Evolutionary conservation across 1,284 basidiomycete species (phyloP).

Genomic region (Schizopora paradoxa): DNA sequence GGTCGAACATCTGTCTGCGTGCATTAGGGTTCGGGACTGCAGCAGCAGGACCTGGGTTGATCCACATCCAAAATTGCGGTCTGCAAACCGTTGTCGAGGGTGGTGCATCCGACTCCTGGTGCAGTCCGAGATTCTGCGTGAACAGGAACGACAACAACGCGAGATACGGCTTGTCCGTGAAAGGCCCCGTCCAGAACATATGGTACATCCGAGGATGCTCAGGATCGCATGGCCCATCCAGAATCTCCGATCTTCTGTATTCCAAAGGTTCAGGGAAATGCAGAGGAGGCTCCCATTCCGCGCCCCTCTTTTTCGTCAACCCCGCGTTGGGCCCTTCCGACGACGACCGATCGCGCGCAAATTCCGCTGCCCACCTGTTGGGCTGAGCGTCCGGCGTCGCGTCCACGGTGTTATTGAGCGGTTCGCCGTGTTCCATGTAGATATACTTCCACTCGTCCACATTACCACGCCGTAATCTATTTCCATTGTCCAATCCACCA

Average conservation of each 20-base stretch:
- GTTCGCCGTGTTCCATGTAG: constrained; percentile 49
- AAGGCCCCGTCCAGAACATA: constrained; percentile 83
- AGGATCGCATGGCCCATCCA: constrained; percentile 57
- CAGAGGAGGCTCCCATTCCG: constrained; percentile 43
- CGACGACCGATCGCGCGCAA: constrained; percentile 1
- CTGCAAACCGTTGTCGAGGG: constrained; percentile 51
- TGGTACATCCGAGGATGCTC: constrained; percentile 73
- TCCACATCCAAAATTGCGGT: constrained; percentile 85
- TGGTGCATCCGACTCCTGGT: constrained; percentile 38
- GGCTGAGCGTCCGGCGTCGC: constrained; percentile 16
- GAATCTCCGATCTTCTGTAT: constrained; percentile 53
- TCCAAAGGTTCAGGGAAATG: constrained; percentile 32
- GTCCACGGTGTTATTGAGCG: constrained; percentile 32
- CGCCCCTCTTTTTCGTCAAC: constrained; percentile 34
- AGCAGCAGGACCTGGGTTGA: constrained; percentile 71
- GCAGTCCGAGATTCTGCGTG: constrained; percentile 76
- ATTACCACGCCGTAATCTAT: constrained; percentile 51
- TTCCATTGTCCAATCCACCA: constrained; percentile 57
- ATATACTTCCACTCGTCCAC: constrained; percentile 62
- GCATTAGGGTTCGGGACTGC: constrained; percentile 70
- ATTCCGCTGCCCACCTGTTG: constrained; percentile 16
- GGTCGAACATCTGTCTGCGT: constrained; percentile 59
- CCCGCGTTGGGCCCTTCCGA: constrained; percentile 31
- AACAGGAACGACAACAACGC: constrained; percentile 75
- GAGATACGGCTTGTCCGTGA: constrained; percentile 82